phyloP scores from a whole-genome alignment of 129 eudicot genomes.

The Flaveria sonorensis region DNA sequence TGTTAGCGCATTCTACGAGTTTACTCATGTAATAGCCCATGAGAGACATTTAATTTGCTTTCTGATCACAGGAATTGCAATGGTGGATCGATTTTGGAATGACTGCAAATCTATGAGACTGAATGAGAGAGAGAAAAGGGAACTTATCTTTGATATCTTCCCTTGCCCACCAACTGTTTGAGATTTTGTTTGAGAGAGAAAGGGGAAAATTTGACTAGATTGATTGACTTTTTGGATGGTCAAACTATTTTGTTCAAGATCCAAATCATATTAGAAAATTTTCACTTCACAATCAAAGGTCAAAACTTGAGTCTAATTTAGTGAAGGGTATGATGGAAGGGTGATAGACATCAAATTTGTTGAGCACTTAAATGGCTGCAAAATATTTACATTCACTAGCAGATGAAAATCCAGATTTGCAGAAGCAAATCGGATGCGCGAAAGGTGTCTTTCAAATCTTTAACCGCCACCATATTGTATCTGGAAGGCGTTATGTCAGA shows the following conservation, averaged over 20 bases:
- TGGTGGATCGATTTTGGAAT: constrained; percentile 1
- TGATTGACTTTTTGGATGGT: constrained; percentile 22
- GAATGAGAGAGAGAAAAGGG: background rate
- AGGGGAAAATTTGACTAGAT: constrained; percentile 21
- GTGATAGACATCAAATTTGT: background rate
- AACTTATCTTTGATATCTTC: constrained; percentile 6
- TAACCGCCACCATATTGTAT: constrained; percentile 59
- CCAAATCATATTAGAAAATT: constrained; percentile 20
- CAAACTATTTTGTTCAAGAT: constrained; percentile 34
- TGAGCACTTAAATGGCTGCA: constrained; percentile 59
- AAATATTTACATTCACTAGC: constrained; percentile 72
- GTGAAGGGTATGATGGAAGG: constrained; percentile 17
- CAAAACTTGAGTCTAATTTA: constrained; percentile 1
- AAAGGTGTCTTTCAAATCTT: constrained; percentile 77
- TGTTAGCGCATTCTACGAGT: too few relatives aligned
- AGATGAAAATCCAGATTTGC: constrained; percentile 80
- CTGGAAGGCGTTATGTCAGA: constrained; percentile 51
- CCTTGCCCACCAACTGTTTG: constrained; percentile 28
- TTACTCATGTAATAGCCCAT: too few relatives aligned
- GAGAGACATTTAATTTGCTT: too few relatives aligned
- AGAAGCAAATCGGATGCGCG: constrained; percentile 82
- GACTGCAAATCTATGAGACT: constrained; percentile 5
- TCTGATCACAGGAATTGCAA: constrained; percentile 1
- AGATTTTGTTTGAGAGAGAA: constrained; percentile 22
- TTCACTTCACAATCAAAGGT: constrained; percentile 14